Evolutionary conservation across 371 early-diverging fungal genomes (phyloP).

Genomic region (Lichtheimia hyalospora): DNA sequence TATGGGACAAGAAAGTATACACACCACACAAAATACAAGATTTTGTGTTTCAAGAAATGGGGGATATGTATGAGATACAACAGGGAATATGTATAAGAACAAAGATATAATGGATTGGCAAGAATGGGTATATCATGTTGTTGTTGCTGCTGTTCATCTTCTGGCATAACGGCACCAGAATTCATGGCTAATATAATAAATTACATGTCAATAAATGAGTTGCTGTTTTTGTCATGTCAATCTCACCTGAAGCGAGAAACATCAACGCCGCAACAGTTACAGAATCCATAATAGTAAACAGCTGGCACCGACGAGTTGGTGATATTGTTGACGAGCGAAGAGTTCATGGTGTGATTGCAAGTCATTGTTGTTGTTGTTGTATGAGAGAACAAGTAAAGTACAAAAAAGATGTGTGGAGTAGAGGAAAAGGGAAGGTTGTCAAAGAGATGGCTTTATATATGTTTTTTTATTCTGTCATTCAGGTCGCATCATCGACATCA

Average conservation of each 20-base stretch:
- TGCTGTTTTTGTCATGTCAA: background rate
- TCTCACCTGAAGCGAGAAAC: constrained; percentile 20
- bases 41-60: no score
- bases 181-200: constrained; percentile 17
- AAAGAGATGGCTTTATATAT: no score
- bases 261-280: constrained; percentile 24
- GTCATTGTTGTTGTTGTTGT: background rate
- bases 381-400: background rate
- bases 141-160: background rate
- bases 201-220: background rate
- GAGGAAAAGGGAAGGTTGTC: no score
- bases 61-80: no score
- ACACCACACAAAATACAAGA: constrained; percentile 2
- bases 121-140: no score
- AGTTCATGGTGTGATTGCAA: background rate
- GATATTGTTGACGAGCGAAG: background rate
- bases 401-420: constrained; percentile 3
- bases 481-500: no score
- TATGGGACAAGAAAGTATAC: constrained; percentile 4
- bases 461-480: no score
- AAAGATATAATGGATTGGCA: no score
- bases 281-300: constrained; percentile 8
- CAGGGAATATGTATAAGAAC: no score
- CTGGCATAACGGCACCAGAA: constrained; percentile 21
- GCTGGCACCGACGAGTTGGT: no score